Evolutionary conservation across 2,329 filamentous ascomycete species (phyloP), one percentile per base, ranked within the genome.

Genomic region (Verticillium isaacii): DNA sequence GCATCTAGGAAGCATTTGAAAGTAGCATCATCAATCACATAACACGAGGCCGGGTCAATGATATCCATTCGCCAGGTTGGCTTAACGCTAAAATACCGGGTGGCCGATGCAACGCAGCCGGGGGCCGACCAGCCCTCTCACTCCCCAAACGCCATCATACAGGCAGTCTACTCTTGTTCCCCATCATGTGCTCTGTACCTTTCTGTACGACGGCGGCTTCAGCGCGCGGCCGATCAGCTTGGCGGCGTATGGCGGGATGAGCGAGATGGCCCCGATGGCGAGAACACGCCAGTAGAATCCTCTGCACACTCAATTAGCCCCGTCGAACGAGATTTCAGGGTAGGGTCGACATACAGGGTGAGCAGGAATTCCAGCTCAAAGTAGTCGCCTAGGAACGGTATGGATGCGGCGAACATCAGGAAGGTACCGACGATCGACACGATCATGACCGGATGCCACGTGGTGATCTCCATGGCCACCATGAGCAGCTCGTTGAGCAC

Each of bases 381-480:
- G 73, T 98, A 98, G n/a, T 83, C 83, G 2, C 89, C 90, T 25
- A 99, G 75, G 69, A 97, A 96, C 2, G 95, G 95, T 23, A 98
- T 81, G 45, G 87, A 92, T 3, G 87, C 92, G 32, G 93, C 80
- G 70, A 91, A 99, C n/a, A 94, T 74, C 32, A 89, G 73, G 55
- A 91, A 89, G 0, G 95, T 99, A 15, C 92, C 93, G 6, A 97
- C 71, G 64, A 98, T 90, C 67, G 85, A 89, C 59, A 91, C 78
- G 60, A 96, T 89, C 93, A 98, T 98, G 65, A 94, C 82, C 45
- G 90, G 90, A 75, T 98, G 95, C 95, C 95, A 99, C 0, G 95
- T 99, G 3, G 92, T 97, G 68, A 99, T 91, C 73, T 97, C 91
- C 63, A 96, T 92, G 3, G 93, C 94, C 2, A 98, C 95, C 96